phyloP scores from a whole-genome alignment of 2,329 filamentous ascomycete genomes.

The Fusarium sp. region DNA sequence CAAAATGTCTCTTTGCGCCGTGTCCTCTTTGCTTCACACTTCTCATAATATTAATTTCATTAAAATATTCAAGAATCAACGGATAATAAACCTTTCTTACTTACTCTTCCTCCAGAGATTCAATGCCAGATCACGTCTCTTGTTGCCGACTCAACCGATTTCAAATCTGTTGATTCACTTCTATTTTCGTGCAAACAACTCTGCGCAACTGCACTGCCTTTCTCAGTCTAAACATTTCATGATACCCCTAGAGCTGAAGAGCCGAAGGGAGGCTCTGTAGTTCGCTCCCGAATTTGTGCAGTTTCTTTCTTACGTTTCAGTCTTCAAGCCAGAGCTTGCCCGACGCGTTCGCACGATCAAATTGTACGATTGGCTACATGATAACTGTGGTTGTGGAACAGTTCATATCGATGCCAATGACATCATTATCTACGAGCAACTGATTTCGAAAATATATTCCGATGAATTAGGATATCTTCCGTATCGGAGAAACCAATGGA shows the following conservation, averaged over 20 bases:
- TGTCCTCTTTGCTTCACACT: neutral
- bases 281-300: neutral
- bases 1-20: neutral
- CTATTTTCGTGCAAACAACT: neutral
- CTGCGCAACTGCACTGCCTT: neutral
- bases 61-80: rapidly evolving
- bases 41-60: neutral
- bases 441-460: rapidly evolving
- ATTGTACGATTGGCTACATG: rapidly evolving
- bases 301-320: neutral
- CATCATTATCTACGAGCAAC: rapidly evolving
- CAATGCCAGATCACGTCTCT: neutral
- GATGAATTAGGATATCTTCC: rapidly evolving
- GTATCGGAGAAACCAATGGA: rapidly evolving
- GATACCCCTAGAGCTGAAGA: neutral
- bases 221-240: neutral
- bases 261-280: neutral
- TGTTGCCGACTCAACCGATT: neutral
- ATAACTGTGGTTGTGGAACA: rapidly evolving
- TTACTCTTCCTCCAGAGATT: neutral
- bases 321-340: neutral
- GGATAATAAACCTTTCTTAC: neutral
- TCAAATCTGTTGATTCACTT: neutral
- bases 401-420: neutral
- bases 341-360: neutral